phyloP scores from a whole-genome alignment of 768 basidiomycete genomes.

The Xerocomus brunneocitrinus region DNA sequence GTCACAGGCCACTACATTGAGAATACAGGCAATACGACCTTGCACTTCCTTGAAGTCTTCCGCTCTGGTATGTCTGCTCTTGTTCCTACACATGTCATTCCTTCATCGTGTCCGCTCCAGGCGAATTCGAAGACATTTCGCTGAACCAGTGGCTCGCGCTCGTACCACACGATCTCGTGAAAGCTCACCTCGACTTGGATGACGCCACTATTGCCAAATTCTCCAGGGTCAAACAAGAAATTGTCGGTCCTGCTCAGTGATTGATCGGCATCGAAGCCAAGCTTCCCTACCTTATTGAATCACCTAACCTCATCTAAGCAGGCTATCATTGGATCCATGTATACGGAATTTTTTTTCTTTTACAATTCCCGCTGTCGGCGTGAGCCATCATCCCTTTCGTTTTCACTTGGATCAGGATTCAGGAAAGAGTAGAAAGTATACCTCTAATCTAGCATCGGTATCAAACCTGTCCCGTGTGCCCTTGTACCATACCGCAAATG shows the following conservation, averaged over 20 bases:
- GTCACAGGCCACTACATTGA: constrained; percentile 61
- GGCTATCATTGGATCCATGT: not conserved
- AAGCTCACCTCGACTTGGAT: constrained; percentile 54
- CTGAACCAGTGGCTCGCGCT: constrained; percentile 61
- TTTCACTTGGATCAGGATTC: not conserved
- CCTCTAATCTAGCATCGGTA: not conserved
- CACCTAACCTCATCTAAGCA: not conserved
- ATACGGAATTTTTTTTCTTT: not conserved
- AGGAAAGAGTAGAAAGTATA: not conserved
- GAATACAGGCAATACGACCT: constrained; percentile 56
- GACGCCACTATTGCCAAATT: constrained; percentile 47
- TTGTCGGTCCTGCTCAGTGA: constrained; percentile 35
- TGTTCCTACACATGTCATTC: too few species aligned
- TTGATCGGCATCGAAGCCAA: not conserved
- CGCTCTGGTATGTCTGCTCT: constrained; percentile 37
- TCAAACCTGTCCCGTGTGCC: not conserved
- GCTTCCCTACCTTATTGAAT: not conserved
- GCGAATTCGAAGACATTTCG: constrained; percentile 52
- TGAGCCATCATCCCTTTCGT: not conserved
- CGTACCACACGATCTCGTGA: constrained; percentile 54
- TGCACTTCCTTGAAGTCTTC: constrained; percentile 61
- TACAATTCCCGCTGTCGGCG: not conserved
- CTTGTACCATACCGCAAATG: not conserved
- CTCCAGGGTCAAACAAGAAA: constrained; percentile 46
- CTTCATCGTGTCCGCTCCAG: constrained; percentile 21